Evolutionary conservation across 2,329 filamentous ascomycete genomes (phyloP).

Genomic region (Apiospora hydei): DNA sequence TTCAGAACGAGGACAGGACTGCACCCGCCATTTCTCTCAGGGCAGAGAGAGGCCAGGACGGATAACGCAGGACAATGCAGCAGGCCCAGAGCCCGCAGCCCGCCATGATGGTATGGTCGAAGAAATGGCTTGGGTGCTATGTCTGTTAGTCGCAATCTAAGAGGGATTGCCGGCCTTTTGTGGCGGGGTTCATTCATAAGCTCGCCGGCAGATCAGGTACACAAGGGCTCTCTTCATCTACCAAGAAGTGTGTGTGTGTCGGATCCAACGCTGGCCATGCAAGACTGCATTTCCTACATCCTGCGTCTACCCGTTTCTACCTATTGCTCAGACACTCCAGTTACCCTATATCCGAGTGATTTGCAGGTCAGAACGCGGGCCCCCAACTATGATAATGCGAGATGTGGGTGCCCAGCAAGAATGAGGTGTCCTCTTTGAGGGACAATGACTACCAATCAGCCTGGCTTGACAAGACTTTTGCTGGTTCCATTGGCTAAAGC

Average conservation of each 20-base stretch:
- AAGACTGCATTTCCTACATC: background rate
- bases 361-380: background rate
- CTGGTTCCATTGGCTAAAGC: background rate
- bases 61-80: background rate
- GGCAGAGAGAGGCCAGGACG: background rate
- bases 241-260: background rate
- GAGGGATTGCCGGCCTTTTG: background rate
- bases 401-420: slow-evolving; percentile 4
- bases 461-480: background rate
- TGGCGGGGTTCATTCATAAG: slow-evolving; percentile 11
- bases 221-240: background rate
- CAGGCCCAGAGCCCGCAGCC: background rate
- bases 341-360: background rate
- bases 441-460: background rate
- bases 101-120: background rate
- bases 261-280: background rate
- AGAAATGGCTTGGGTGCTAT: slow-evolving; percentile 3
- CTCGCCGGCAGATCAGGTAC: slow-evolving; percentile 20
- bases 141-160: slow-evolving; percentile 3
- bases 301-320: background rate
- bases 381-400: background rate
- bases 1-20: background rate
- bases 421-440: background rate
- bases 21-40: background rate
- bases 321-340: background rate